Conservation (phyloP, 2,329 filamentous ascomycete genomes). For the Aspergillus brunneoviolaceus region DNA sequence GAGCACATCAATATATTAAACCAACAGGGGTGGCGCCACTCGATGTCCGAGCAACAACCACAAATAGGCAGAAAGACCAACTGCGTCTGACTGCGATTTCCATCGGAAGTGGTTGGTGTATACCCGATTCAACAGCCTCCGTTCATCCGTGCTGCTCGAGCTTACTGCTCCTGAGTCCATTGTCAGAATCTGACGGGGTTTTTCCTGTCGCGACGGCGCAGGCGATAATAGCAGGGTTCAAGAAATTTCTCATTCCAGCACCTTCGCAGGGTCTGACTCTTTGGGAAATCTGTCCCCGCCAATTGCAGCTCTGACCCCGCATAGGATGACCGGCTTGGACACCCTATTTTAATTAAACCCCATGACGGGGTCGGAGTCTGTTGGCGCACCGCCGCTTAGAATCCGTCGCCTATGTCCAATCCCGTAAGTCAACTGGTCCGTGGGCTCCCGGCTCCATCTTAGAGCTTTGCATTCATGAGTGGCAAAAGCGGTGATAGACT, state of each 20-base stretch:
- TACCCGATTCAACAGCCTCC: not conserved
- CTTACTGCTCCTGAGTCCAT: slow-evolving; percentile 6
- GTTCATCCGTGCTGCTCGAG: slow-evolving; percentile 3
- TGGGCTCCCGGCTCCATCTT: not conserved
- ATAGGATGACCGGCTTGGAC: not conserved
- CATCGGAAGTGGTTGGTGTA: slow-evolving; percentile 1
- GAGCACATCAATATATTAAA: not conserved
- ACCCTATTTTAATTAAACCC: slow-evolving; percentile 7
- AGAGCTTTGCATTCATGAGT: not conserved
- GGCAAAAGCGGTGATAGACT: not conserved
- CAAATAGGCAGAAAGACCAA: not conserved
- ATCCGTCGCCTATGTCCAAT: not conserved
- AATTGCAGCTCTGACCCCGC: slow-evolving; percentile 5
- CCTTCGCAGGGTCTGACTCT: not conserved
- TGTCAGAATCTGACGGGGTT: not conserved
- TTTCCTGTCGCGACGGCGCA: not conserved
- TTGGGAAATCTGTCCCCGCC: slow-evolving; percentile 1
- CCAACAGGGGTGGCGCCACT: not conserved
- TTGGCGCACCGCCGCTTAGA: not conserved
- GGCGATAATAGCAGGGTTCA: not conserved
- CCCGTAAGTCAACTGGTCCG: not conserved
- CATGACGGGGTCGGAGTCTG: slow-evolving; percentile 1
- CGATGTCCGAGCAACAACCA: not conserved
- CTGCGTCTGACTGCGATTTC: not conserved
- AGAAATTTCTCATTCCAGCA: not conserved